Evolutionary conservation across 306 rosid genomes (phyloP).

Genomic region (Prunus campanulata): DNA sequence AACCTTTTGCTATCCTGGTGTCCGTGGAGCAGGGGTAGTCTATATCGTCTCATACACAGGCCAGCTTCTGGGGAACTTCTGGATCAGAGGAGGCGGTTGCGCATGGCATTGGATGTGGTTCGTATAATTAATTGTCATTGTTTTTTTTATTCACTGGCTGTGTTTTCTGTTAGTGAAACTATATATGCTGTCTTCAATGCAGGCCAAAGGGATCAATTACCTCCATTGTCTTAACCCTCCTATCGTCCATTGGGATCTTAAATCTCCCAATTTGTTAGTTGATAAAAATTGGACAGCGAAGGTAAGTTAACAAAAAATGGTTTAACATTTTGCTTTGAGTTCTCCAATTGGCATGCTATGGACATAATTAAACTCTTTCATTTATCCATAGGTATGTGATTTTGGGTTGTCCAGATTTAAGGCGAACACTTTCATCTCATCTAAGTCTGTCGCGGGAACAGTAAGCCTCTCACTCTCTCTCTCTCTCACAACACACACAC

Average conservation of each 20-base stretch:
- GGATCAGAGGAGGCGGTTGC: constrained; percentile 76
- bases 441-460: constrained; percentile 97
- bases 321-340: constrained; percentile 12
- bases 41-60: constrained; percentile 81
- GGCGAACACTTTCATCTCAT: constrained; percentile 84
- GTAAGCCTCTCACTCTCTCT: constrained; percentile 44
- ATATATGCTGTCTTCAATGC: constrained; percentile 20
- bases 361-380: constrained; percentile 10
- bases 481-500: background rate
- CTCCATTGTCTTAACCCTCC: constrained; percentile 93
- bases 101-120: constrained; percentile 97
- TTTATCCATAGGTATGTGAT: constrained; percentile 68
- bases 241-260: constrained; percentile 94
- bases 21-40: constrained; percentile 69
- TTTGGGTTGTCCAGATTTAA: constrained; percentile 98
- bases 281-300: constrained; percentile 96
- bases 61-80: constrained; percentile 79
- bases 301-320: constrained; percentile 38
- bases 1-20: constrained; percentile 7
- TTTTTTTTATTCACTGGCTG: background rate
- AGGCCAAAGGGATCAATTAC: constrained; percentile 99
- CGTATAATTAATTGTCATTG: constrained; percentile 17
- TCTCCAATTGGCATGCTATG: constrained; percentile 1
- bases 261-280: constrained; percentile 91
- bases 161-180: constrained; percentile 5